These are phyloP conservation scores for Phytophthora citricola DNA, from an alignment of 352 stramenopile genomes.

Conservation along the genomic window DNA sequence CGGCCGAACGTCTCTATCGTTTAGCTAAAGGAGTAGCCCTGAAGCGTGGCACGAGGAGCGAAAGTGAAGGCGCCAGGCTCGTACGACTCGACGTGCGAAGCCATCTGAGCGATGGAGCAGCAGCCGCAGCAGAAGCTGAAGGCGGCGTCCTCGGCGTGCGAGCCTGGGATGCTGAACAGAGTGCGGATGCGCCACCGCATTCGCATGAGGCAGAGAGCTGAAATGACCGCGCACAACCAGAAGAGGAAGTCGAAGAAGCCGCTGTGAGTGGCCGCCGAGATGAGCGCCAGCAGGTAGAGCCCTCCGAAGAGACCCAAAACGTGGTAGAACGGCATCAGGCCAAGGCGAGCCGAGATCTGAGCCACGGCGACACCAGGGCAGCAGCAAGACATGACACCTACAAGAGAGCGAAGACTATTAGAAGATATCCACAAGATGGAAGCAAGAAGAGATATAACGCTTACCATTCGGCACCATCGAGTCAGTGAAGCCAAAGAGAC, in stretches of 20 bases:
- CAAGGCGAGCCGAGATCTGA: conserved; percentile 67
- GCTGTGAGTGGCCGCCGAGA: conserved; percentile 34
- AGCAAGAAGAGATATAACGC: neutral
- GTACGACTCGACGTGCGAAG: conserved; percentile 82
- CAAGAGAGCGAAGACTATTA: conserved; percentile 6
- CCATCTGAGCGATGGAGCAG: conserved; percentile 84
- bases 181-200: conserved; percentile 68
- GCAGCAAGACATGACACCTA: conserved; percentile 72
- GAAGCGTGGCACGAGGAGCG: conserved; percentile 64
- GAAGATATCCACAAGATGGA: neutral
- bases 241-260: conserved; percentile 63
- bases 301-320: conserved; percentile 55
- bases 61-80: conserved; percentile 71
- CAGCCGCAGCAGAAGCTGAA: conserved; percentile 68
- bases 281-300: conserved; percentile 61
- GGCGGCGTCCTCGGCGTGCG: conserved; percentile 53
- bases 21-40: conserved; percentile 69
- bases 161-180: conserved; percentile 71
- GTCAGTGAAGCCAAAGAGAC: conserved; percentile 73
- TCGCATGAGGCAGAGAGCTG: conserved; percentile 49
- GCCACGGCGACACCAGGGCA: conserved; percentile 68
- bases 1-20: neutral
- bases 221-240: conserved; percentile 45
- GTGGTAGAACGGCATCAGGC: conserved; percentile 64
- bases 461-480: conserved; percentile 75